phyloP scores from a whole-genome alignment of 192 early-diverging fungal genomes.

The Rhizophlyctis rosea region DNA sequence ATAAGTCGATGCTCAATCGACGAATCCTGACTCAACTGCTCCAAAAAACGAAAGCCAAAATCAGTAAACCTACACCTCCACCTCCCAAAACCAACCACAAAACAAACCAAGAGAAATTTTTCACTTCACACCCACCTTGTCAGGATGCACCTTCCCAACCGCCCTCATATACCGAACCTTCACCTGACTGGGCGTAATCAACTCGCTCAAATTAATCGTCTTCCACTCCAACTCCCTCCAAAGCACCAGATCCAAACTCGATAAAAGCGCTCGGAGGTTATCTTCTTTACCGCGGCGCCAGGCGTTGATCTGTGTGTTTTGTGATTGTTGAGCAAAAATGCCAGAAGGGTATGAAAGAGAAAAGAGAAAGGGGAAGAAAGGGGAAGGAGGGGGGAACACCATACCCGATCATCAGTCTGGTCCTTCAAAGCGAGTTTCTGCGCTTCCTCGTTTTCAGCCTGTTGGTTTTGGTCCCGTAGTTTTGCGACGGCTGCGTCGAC shows the following conservation, averaged over 20 bases:
- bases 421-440: conserved; percentile 73
- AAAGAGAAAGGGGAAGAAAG: conserved; percentile 6
- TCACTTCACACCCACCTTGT: conserved; percentile 79
- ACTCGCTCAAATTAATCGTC: conserved; percentile 74
- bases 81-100: neutral
- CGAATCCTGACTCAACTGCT: conserved; percentile 47
- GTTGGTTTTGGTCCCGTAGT: conserved; percentile 68
- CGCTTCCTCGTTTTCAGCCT: conserved; percentile 72
- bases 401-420: conserved; percentile 70
- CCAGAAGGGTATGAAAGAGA: conserved; percentile 9
- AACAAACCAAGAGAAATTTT: too few relatives aligned
- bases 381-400: neutral
- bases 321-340: conserved; percentile 10
- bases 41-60: conserved; percentile 4
- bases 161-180: conserved; percentile 93
- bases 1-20: conserved; percentile 84
- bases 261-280: conserved; percentile 85
- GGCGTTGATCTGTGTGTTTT: conserved; percentile 35
- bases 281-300: conserved; percentile 89
- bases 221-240: conserved; percentile 76
- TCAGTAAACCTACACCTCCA: conserved; percentile 22
- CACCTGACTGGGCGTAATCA: conserved; percentile 80
- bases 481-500: conserved; percentile 63
- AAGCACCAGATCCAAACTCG: conserved; percentile 72
- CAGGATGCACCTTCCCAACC: conserved; percentile 90